phyloP scores from a whole-genome alignment of 345 rosid species.

The Acer negundo region DNA sequence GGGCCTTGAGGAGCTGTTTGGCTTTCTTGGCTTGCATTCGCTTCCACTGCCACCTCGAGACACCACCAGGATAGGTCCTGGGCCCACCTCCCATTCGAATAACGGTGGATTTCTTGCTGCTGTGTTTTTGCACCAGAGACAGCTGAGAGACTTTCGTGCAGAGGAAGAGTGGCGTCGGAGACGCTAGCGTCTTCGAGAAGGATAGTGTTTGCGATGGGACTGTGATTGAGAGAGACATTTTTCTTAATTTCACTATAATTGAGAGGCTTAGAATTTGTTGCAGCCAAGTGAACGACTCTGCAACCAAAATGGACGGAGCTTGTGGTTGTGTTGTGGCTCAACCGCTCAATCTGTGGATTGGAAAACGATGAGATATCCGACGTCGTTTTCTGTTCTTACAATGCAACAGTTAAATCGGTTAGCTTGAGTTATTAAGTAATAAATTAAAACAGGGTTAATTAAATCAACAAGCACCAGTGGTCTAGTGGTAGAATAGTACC shows the following conservation, averaged over 20 bases:
- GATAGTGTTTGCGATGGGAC: constrained; percentile 29
- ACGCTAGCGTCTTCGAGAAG: constrained; percentile 42
- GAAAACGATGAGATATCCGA: not conserved
- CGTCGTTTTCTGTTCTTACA: not conserved
- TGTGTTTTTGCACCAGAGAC: constrained; percentile 31
- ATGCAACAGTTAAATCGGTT: no score
- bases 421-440: no score
- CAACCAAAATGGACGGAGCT: not conserved
- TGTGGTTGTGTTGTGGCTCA: not conserved
- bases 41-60: constrained; percentile 94
- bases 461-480: constrained; percentile 40
- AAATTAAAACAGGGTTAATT: not conserved
- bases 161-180: constrained; percentile 33
- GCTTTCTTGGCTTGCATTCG: constrained; percentile 90
- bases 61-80: constrained; percentile 82
- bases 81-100: constrained; percentile 95
- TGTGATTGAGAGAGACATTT: constrained; percentile 29
- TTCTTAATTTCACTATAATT: constrained; percentile 15
- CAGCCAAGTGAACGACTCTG: not conserved
- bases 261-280: constrained; percentile 20
- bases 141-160: constrained; percentile 34
- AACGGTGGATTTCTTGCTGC: constrained; percentile 25
- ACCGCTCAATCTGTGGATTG: not conserved
- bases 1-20: constrained; percentile 80
- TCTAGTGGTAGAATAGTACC: constrained; percentile 68